Base-by-base conservation (phyloP, 805 yeast species). In the Komagataella pastoris region DNA sequence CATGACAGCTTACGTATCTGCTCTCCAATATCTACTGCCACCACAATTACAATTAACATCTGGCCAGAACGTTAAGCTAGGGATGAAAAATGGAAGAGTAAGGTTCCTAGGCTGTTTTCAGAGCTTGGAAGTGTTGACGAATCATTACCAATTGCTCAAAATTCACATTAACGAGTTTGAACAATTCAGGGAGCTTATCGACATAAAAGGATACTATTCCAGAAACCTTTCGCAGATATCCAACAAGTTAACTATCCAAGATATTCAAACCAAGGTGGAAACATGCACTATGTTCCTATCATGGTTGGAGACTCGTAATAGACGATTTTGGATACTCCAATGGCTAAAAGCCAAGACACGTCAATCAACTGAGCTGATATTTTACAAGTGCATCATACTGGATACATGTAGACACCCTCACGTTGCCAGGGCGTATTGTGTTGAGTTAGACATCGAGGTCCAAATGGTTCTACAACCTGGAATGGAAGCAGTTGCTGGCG, bases 371-470 rank as follows among this genome's bases (percentile, higher is more conserved):
- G 40, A 30, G 44, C n/a, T 53, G 54, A 50, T 54, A 52, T 58
- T 70, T 19, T 65, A 68, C 55, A 65, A 73, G 52, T 78, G 84
- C 58, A 59, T 72, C 2, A 57, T 30, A 30, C 40, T 30, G 14
- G 40, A 30, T 10, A 30, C 40, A 7, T 60, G 57, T 14, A 46
- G 54, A 4, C 55, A 54, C 8, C 65, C 62, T 1, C 60, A 56
- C 2, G 46, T 74, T 1, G 68, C 68, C n/a, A 63, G 62, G 45
- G 83, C 71, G 0, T 77, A 67, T 58, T 79, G 84, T 54, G 56
- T 61, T 50, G 79, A 77, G 30, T 59, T 75, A 36, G 75, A 70
- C 21, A 57, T 74, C 10, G 76, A 72, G 51, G 76, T 78, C 18
- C 76, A 74, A 14, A 60, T 77, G 10, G 56, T 53, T 52, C 56